phyloP scores from a whole-genome alignment of 1,139 yeast species.

The Hemisphaericaspora xylofermentans region DNA sequence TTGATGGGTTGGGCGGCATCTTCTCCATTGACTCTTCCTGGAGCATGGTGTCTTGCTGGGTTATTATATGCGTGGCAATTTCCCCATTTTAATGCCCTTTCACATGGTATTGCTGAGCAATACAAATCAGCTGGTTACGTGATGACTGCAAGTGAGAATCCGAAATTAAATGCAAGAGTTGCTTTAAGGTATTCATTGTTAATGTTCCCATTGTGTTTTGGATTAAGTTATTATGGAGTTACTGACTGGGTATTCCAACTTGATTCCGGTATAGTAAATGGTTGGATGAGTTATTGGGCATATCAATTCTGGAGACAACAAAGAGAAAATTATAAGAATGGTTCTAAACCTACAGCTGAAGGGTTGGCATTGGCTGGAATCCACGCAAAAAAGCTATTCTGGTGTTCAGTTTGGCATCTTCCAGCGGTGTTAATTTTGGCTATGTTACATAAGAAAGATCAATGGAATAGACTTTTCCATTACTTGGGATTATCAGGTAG shows the following conservation, averaged over 20 bases:
- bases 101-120: constrained; percentile 85
- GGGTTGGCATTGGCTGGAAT: constrained; percentile 58
- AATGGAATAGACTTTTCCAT: constrained; percentile 74
- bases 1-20: constrained; percentile 99
- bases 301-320: constrained; percentile 84
- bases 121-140: constrained; percentile 92
- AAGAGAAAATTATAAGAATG: constrained; percentile 48
- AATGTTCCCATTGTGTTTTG: constrained; percentile 92
- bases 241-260: constrained; percentile 80
- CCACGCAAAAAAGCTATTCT: constrained; percentile 81
- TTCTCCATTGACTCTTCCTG: constrained; percentile 77
- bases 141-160: constrained; percentile 94
- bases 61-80: constrained; percentile 96
- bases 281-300: constrained; percentile 82
- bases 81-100: constrained; percentile 92
- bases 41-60: constrained; percentile 93
- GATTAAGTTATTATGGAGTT: constrained; percentile 72
- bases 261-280: constrained; percentile 80
- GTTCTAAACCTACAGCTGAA: constrained; percentile 44
- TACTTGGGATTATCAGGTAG: constrained; percentile 22
- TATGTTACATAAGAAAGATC: constrained; percentile 91
- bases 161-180: constrained; percentile 88
- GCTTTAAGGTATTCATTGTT: constrained; percentile 82
- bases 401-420: constrained; percentile 94
- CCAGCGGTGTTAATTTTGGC: constrained; percentile 90